Evolutionary conservation across 2,329 filamentous ascomycete genomes (phyloP).

Genomic region (Botrytis fragariae): DNA sequence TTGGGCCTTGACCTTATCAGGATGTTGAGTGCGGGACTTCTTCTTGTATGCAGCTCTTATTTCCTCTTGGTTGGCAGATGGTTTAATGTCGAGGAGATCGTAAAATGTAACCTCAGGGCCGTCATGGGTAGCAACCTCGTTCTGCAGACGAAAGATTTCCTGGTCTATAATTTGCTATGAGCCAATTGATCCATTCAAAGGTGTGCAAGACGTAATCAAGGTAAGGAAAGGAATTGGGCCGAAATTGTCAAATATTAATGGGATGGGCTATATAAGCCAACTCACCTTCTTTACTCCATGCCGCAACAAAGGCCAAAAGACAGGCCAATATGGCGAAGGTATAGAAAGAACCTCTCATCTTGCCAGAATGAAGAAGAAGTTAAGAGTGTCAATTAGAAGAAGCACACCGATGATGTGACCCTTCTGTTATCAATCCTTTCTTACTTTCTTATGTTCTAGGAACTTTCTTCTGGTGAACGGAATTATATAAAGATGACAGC

Average conservation of each 20-base stretch:
- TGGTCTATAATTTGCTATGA: slow-evolving; percentile 62
- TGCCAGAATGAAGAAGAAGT: slow-evolving; percentile 25
- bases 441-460: background rate
- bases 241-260: slow-evolving; percentile 2
- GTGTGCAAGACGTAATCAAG: background rate
- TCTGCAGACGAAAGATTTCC: slow-evolving; percentile 93
- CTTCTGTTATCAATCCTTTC: background rate
- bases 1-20: slow-evolving; percentile 90
- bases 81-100: slow-evolving; percentile 78
- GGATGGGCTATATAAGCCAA: slow-evolving; percentile 16
- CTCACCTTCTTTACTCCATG: slow-evolving; percentile 42
- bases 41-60: slow-evolving; percentile 94
- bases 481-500: slow-evolving; percentile 10
- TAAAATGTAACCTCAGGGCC: slow-evolving; percentile 86
- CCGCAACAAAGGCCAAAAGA: slow-evolving; percentile 35
- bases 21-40: slow-evolving; percentile 78
- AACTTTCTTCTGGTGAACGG: background rate
- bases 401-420: background rate
- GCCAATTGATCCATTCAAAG: slow-evolving; percentile 23
- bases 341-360: slow-evolving; percentile 38
- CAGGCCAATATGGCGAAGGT: slow-evolving; percentile 36
- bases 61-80: slow-evolving; percentile 75
- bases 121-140: slow-evolving; percentile 76
- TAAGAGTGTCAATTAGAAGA: slow-evolving; percentile 28
- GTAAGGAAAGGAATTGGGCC: slow-evolving; percentile 12